These are phyloP conservation scores for Pilasporangium apinafurcum DNA, from an alignment of 352 stramenopile genomes.

Conservation along the genomic window DNA sequence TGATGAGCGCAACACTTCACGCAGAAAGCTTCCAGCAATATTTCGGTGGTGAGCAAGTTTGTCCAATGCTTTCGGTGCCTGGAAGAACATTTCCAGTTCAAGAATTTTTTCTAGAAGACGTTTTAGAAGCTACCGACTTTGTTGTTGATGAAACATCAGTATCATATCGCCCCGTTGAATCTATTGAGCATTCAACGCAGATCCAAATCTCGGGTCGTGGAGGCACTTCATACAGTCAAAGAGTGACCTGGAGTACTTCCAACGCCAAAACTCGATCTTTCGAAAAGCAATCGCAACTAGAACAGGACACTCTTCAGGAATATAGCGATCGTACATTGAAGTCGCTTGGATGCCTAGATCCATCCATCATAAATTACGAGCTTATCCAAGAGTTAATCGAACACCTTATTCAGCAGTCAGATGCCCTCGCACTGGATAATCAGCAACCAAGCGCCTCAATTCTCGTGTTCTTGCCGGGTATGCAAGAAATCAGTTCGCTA, in stretches of 20 bases:
- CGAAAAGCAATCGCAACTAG: neutral
- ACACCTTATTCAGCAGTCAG: constrained; percentile 58
- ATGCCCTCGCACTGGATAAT: constrained; percentile 16
- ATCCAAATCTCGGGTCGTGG: constrained; percentile 57
- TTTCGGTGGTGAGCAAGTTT: constrained; percentile 81
- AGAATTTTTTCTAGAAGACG: constrained; percentile 95
- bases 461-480: constrained; percentile 94
- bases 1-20: constrained; percentile 97
- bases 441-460: constrained; percentile 67
- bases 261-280: constrained; percentile 23
- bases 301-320: too few species aligned
- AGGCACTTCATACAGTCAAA: constrained; percentile 53
- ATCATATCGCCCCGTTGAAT: constrained; percentile 30
- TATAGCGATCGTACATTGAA: constrained; percentile 88
- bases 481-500: constrained; percentile 91
- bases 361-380: constrained; percentile 93
- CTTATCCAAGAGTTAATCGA: constrained; percentile 88
- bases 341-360: constrained; percentile 79
- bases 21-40: constrained; percentile 94
- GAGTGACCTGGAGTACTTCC: constrained; percentile 41
- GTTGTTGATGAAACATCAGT: constrained; percentile 69
- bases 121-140: constrained; percentile 83
- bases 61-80: constrained; percentile 87
- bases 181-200: constrained; percentile 33
- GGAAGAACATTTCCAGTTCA: constrained; percentile 95